Base-by-base conservation (phyloP, 345 rosid species). In the Syzygium jambos region DNA sequence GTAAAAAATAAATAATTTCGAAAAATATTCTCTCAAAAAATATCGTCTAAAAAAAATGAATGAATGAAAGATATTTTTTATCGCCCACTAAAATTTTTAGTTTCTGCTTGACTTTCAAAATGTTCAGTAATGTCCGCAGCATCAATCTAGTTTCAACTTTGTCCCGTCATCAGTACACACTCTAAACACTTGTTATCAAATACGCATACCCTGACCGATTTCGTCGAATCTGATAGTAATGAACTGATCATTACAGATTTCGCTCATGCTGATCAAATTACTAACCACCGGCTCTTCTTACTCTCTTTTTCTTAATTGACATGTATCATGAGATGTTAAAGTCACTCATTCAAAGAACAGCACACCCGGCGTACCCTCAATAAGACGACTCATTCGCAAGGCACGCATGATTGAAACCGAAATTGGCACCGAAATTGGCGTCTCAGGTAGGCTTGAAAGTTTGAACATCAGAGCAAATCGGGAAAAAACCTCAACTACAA, bases 361-460 rank as follows among this genome's bases (percentile, higher is more conserved):
- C 73, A 61, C 38, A 16, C 73, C 19, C 3, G 73, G 38, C 38
- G 73, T n/a, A 61, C 19, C 73, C 2, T 61, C 29, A 61, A n/a
- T 16, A 61, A n/a, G 34, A n/a, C 9, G 10, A 3, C 73, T n/a
- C 15, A n/a, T 0, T 5, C 14, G 19, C 15, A 19, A 0, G 5
- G 34, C 19, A 1, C 4, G 73, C 30, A 61, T 14, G 38, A n/a
- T n/a, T n/a, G 73, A 61, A 61, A 3, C 10, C 15, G 73, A 61
- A 14, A n/a, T n/a, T 38, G 6, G 73, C 19, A 3, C 10, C 15
- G 73, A 61, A 14, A n/a, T n/a, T 38, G 6, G 73, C 19, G 15
- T 61, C 73, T 61, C 15, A 4, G 73, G 73, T n/a, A 61, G 34
- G 38, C 73, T 61, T n/a, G 38, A n/a, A 61, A 10, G 38, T 38